A percentile compares a stretch with the other conserved stretches of the same genome.
phyloP scores from a whole-genome alignment of 306 rosid species.

The Senna tora region DNA sequence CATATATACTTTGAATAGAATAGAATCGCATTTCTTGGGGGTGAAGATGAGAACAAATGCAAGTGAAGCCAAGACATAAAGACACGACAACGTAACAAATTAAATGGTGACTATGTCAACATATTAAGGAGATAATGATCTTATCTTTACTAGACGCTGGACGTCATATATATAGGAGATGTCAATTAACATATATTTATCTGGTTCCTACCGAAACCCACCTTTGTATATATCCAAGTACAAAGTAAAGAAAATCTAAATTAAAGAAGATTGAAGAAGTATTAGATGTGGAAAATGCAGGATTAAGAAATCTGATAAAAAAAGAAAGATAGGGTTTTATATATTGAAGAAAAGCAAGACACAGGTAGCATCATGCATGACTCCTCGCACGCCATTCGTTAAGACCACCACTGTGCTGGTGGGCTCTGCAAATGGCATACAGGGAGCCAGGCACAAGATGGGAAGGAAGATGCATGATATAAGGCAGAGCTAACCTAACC shows the following conservation, averaged over 20 bases:
- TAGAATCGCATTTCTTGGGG: background rate
- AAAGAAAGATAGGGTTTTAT: background rate
- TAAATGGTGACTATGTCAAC: constrained; percentile 27
- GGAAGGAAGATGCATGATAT: constrained; percentile 5
- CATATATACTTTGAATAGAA: constrained; percentile 20
- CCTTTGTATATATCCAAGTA: constrained; percentile 15
- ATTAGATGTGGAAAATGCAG: background rate
- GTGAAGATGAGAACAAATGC: constrained; percentile 12
- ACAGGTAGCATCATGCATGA: constrained; percentile 89
- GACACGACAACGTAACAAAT: constrained; percentile 22
- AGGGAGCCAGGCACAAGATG: constrained; percentile 97
- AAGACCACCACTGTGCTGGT: constrained; percentile 72
- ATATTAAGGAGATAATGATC: constrained; percentile 34
- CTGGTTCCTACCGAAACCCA: background rate
- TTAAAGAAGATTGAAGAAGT: background rate
- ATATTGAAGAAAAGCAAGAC: background rate
- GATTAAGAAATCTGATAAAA: background rate
- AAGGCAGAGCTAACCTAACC: constrained; percentile 27
- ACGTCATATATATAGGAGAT: constrained; percentile 1
- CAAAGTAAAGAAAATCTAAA: background rate
- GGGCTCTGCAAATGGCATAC: constrained; percentile 96
- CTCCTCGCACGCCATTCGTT: constrained; percentile 99
- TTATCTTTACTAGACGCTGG: constrained; percentile 12
- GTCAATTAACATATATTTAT: constrained; percentile 3
- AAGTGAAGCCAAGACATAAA: constrained; percentile 8